Conservation (phyloP, 2,329 filamentous ascomycete genomes). For the Dothidotthia symphoricarpi region DNA sequence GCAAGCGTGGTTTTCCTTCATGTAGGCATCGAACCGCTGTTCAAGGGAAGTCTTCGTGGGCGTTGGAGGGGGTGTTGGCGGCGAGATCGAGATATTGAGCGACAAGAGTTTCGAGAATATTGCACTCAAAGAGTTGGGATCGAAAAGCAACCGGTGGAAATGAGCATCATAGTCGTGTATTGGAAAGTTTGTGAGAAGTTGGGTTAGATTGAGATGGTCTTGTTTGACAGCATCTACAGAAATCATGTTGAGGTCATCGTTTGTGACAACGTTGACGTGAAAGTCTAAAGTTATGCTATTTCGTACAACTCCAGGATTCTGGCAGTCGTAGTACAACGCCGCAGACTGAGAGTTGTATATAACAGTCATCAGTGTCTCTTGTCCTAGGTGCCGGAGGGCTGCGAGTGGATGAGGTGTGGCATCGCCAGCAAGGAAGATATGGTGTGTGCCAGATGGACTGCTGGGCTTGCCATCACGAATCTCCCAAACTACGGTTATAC, state of each 20-base stretch:
- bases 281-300: constrained; percentile 11
- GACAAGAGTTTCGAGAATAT: constrained; percentile 1
- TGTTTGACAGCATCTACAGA: not conserved
- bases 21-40: not conserved
- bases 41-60: not conserved
- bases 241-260: constrained; percentile 2
- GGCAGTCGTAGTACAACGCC: constrained; percentile 12
- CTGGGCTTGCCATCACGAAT: not conserved
- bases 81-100: not conserved
- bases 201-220: not conserved
- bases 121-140: not conserved
- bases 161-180: not conserved
- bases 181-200: constrained; percentile 1
- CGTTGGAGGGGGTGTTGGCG: not conserved
- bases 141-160: constrained; percentile 10
- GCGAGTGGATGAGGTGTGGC: constrained; percentile 1
- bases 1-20: constrained; percentile 1
- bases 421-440: constrained; percentile 8
- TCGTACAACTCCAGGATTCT: constrained; percentile 5
- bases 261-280: constrained; percentile 7
- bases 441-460: constrained; percentile 7
- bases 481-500: constrained; percentile 13
- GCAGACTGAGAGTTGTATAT: constrained; percentile 9
- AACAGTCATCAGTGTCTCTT: constrained; percentile 5
- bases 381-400: not conserved